A percentile compares a stretch with the other conserved stretches of the same genome.
These are phyloP conservation scores for Russula brevipes DNA, from an alignment of 768 basidiomycete genomes.

Conservation along the genomic window DNA sequence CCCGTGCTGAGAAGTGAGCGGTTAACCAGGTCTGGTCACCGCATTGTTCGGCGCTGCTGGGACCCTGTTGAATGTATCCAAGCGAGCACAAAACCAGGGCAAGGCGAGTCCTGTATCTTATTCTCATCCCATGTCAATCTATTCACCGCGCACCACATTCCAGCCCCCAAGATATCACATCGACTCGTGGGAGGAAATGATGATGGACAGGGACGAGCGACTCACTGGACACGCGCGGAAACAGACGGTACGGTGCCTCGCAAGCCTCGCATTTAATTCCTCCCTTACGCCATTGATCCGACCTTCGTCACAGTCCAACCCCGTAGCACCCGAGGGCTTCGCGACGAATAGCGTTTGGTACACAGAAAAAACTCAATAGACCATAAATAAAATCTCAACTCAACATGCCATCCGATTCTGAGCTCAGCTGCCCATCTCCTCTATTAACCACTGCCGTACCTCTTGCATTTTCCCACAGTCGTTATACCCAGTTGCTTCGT, in stretches of 20 bases:
- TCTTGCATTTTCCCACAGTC: slow-evolving; percentile 21
- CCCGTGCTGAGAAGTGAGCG: slow-evolving; percentile 10
- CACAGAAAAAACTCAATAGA: slow-evolving; percentile 35
- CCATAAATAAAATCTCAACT: neutral
- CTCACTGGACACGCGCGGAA: slow-evolving; percentile 84
- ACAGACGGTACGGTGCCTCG: slow-evolving; percentile 54
- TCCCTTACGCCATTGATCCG: neutral
- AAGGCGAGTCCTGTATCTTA: slow-evolving; percentile 50
- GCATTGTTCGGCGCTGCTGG: slow-evolving; percentile 88
- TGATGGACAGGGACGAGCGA: slow-evolving; percentile 88
- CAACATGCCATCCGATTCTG: neutral
- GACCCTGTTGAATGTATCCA: slow-evolving; percentile 75
- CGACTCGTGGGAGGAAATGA: slow-evolving; percentile 91
- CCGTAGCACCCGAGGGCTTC: slow-evolving; percentile 63
- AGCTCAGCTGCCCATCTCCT: slow-evolving; percentile 31
- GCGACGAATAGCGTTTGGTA: slow-evolving; percentile 72
- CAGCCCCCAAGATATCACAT: slow-evolving; percentile 81
- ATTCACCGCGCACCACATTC: neutral
- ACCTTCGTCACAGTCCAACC: slow-evolving; percentile 49
- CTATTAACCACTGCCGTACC: slow-evolving; percentile 33
- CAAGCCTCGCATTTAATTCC: neutral
- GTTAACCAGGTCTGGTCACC: slow-evolving; percentile 64
- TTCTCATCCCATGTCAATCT: slow-evolving; percentile 1
- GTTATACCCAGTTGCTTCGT: slow-evolving; percentile 25
- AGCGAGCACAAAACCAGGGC: slow-evolving; percentile 79